phyloP scores from a whole-genome alignment of 495 filamentous ascomycete genomes.

The Clohesyomyces aquaticus region DNA sequence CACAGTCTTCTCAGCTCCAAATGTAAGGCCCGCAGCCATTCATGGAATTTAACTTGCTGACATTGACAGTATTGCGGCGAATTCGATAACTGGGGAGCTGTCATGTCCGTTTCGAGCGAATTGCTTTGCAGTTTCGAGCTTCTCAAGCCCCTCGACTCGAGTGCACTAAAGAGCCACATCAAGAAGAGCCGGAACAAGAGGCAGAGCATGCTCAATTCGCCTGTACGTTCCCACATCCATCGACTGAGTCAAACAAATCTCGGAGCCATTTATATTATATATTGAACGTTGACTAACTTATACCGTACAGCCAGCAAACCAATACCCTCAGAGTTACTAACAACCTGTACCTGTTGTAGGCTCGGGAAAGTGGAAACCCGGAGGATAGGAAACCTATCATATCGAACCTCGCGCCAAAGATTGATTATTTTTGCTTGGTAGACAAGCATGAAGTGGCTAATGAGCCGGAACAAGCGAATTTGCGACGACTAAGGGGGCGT shows the following conservation, averaged over 20 bases:
- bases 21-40: slow-evolving; percentile 65
- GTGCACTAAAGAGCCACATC: slow-evolving; percentile 96
- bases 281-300: slow-evolving; percentile 28
- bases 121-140: slow-evolving; percentile 97
- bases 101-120: slow-evolving; percentile 95
- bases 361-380: slow-evolving; percentile 4
- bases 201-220: slow-evolving; percentile 90
- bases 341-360: slow-evolving; percentile 15
- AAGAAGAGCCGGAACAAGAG: slow-evolving; percentile 94
- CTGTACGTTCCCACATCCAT: slow-evolving; percentile 59
- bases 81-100: slow-evolving; percentile 98
- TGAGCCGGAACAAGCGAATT: slow-evolving; percentile 13
- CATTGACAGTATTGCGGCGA: slow-evolving; percentile 86
- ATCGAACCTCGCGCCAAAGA: neutral
- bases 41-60: slow-evolving; percentile 23
- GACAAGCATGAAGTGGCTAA: slow-evolving; percentile 16
- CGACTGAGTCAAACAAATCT: neutral
- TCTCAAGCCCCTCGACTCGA: slow-evolving; percentile 95
- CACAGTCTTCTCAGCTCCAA: slow-evolving; percentile 96
- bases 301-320: slow-evolving; percentile 38
- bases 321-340: slow-evolving; percentile 44
- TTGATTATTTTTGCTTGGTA: slow-evolving; percentile 7
- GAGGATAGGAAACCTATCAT: slow-evolving; percentile 11
- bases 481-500: slow-evolving; percentile 7
- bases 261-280: slow-evolving; percentile 30